Percentiles rank a stretch among this genome's conserved stretches.
Evolutionary conservation across 768 basidiomycete genomes (phyloP).

Genomic region (Phaffia tasmanica): DNA sequence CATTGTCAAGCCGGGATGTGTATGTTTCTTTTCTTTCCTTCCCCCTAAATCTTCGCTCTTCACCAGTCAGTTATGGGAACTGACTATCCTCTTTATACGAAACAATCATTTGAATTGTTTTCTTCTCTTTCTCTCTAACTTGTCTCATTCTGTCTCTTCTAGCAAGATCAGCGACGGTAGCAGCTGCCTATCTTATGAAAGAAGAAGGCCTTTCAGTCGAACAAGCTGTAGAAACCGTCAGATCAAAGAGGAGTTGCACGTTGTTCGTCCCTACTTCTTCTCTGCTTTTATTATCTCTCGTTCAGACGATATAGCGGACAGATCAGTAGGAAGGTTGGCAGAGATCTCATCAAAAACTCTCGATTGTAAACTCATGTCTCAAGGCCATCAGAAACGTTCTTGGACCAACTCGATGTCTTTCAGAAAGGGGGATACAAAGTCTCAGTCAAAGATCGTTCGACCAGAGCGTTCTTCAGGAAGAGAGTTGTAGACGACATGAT

Average conservation of each 20-base stretch:
- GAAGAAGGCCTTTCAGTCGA: slow-evolving; percentile 49
- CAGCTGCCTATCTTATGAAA: slow-evolving; percentile 82
- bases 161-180: slow-evolving; percentile 77
- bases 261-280: slow-evolving; percentile 47
- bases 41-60: slow-evolving; percentile 4
- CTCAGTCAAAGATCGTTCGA: slow-evolving; percentile 53
- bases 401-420: slow-evolving; percentile 68
- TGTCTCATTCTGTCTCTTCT: neutral
- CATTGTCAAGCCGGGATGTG: slow-evolving; percentile 87
- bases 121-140: neutral
- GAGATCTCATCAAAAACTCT: neutral
- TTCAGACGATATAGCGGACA: too few relatives aligned
- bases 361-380: neutral
- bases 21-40: slow-evolving; percentile 40
- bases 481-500: slow-evolving; percentile 61
- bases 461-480: slow-evolving; percentile 74
- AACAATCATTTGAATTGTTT: neutral
- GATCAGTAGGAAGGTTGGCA: too few relatives aligned
- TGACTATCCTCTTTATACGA: too few relatives aligned
- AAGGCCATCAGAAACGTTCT: slow-evolving; percentile 79
- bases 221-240: slow-evolving; percentile 59
- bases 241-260: slow-evolving; percentile 53
- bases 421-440: slow-evolving; percentile 60
- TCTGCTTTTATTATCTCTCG: neutral
- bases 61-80: slow-evolving; percentile 11